Percentiles rank a stretch among this genome's conserved stretches.
Evolutionary conservation across 2,329 filamentous ascomycete species (phyloP).

Genomic region (Rhynchosporium graminicola): DNA sequence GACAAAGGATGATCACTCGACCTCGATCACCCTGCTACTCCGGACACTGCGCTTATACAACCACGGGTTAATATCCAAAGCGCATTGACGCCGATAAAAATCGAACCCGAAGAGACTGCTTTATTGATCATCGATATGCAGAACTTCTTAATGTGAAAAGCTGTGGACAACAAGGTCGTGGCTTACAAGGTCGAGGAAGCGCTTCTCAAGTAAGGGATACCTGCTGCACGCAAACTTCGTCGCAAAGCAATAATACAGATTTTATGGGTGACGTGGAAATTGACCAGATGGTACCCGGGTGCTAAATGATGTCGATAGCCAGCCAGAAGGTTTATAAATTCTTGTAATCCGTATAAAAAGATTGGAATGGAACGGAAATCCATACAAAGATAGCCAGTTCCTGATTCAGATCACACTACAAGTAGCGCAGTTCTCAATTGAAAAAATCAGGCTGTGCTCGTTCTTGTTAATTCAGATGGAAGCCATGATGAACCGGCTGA

Average conservation of each 20-base stretch:
- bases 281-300: background rate
- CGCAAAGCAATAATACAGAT: slow-evolving; percentile 6
- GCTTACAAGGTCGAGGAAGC: background rate
- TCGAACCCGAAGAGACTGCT: slow-evolving; percentile 14
- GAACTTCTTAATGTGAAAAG: slow-evolving; percentile 4
- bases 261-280: slow-evolving; percentile 5
- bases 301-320: too few species aligned
- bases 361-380: too few species aligned
- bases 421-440: too few species aligned
- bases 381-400: too few species aligned
- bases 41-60: background rate
- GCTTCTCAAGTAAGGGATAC: slow-evolving; percentile 2
- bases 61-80: slow-evolving; percentile 2
- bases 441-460: too few species aligned
- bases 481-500: too few species aligned
- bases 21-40: slow-evolving; percentile 9
- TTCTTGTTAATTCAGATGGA: too few species aligned
- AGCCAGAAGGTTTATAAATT: too few species aligned
- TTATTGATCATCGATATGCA: slow-evolving; percentile 16
- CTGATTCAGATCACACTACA: too few species aligned
- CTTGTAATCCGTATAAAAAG: too few species aligned
- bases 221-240: slow-evolving; percentile 2
- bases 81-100: background rate
- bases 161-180: background rate
- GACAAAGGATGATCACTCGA: background rate